A percentile compares a stretch with the other conserved stretches of the same genome.
These are phyloP conservation scores for Saraca asoca DNA, from an alignment of 331 rosid genomes.

Conservation along the genomic window DNA sequence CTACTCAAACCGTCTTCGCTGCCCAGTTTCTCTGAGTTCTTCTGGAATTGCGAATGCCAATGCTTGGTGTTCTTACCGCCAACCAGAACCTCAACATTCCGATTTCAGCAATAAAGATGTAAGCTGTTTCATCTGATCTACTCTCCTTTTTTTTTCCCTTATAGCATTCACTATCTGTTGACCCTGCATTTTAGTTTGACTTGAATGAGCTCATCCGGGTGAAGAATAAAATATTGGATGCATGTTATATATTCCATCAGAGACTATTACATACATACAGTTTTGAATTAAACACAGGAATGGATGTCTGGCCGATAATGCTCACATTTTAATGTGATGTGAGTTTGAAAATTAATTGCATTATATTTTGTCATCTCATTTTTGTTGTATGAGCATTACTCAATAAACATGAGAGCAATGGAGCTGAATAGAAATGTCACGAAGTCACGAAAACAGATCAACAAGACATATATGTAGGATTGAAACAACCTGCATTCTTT, in stretches of 20 bases:
- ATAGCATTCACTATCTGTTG: background rate
- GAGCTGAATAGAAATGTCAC: background rate
- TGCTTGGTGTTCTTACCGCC: conserved; percentile 59
- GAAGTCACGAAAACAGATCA: background rate
- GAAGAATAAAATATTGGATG: too few relatives aligned
- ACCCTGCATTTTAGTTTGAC: background rate
- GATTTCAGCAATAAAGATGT: conserved; percentile 52
- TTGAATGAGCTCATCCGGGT: conserved; percentile 11
- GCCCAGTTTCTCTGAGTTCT: conserved; percentile 45
- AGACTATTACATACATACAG: background rate
- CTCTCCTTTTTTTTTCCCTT: background rate
- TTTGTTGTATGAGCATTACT: conserved; percentile 7
- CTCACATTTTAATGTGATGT: conserved; percentile 5
- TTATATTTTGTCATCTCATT: background rate
- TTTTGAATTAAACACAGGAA: conserved; percentile 11
- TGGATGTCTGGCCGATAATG: conserved; percentile 10
- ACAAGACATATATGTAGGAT: background rate
- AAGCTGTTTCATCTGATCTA: conserved; percentile 17
- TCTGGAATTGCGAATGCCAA: conserved; percentile 32
- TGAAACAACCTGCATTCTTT: too few relatives aligned
- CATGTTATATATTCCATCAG: conserved; percentile 3
- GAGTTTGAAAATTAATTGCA: background rate
- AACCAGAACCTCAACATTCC: conserved; percentile 47
- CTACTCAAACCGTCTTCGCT: conserved; percentile 39
- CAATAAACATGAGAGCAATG: conserved; percentile 1